Base-by-base conservation (phyloP, 768 basidiomycete species). In the Suillus americanus region DNA sequence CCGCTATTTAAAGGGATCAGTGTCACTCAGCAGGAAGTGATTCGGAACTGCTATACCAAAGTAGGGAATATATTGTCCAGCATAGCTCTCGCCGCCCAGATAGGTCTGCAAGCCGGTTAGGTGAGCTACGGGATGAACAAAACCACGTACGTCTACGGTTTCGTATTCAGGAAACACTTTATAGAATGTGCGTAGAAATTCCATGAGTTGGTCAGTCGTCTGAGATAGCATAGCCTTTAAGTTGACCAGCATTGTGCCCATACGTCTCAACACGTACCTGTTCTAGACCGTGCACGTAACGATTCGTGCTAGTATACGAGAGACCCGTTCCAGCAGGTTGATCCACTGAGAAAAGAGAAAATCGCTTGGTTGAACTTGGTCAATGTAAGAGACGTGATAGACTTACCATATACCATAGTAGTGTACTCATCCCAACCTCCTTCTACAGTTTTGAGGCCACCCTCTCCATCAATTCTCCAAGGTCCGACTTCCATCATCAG, bases 401-500 rank as follows among this genome's bases (percentile, higher is more conserved):
- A 79, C 92, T 73, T 69, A 98, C 97, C 79, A 70, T 91, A 98
- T 63, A 99, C 88, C 80, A 99, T 88, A 40, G 92, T 95, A 28
- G 92, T 89, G 74, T 97, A 98, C 74, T 99, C 97, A 73, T 99
- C 95, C 97, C 97, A 99, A 10, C 95, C 95, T 33, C 95, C 95
- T 67, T 94, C 89, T 10, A 86, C 80, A 23, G 87, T 83, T 69
- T 85, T 85, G 66, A 96, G 84, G 4, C 89, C 85, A 62, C 91
- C 88, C 18, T 86, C 79, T 61, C 87, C 84, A 70, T 94, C 90
- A 77, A 89, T 78, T 67, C 85, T 85, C 87, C 94, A 97, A 5
- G 97, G 96, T 0, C 97, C 97, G n/a, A 96, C 83, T 71, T 99
- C 97, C 94, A 99, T 96, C 90, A 99, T 91, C 20, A 95, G 83